Percentiles rank a stretch among this genome's conserved stretches.
Conservation (phyloP, 1,284 basidiomycete genomes). For the Inonotus hispidus region DNA sequence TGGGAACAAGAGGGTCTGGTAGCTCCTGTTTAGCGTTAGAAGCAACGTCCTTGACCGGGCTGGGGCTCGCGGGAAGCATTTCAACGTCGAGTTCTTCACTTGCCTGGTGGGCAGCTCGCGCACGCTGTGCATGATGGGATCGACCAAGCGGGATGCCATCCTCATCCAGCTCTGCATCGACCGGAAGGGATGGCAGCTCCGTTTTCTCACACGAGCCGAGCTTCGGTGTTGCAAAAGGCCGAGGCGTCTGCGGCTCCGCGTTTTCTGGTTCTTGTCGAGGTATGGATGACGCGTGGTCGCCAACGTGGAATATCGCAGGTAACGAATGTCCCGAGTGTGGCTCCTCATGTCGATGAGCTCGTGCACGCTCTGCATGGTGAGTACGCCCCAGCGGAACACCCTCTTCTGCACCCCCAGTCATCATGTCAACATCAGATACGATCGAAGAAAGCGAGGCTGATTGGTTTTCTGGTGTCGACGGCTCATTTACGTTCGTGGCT, state of each 20-base stretch:
- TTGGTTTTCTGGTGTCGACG: constrained; percentile 18
- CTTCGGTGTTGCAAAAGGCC: background rate
- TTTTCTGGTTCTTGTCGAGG: background rate
- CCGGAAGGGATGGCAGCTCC: constrained; percentile 9
- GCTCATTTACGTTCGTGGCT: constrained; percentile 15
- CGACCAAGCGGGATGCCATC: constrained; percentile 17
- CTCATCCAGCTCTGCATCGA: constrained; percentile 14
- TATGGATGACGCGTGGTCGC: constrained; percentile 4
- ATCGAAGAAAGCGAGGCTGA: constrained; percentile 28
- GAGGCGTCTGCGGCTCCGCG: constrained; percentile 2
- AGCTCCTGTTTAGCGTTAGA: constrained; percentile 8
- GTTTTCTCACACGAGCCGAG: background rate
- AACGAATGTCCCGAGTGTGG: background rate
- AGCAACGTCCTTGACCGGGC: constrained; percentile 40
- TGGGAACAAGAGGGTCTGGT: constrained; percentile 36
- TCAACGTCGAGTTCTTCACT: constrained; percentile 40
- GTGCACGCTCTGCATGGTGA: constrained; percentile 44
- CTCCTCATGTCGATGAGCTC: constrained; percentile 3
- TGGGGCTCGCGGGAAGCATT: constrained; percentile 58
- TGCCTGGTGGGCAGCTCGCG: constrained; percentile 30
- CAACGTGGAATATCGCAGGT: constrained; percentile 1
- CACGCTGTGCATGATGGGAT: constrained; percentile 34
- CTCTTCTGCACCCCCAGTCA: constrained; percentile 53
- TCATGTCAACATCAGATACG: constrained; percentile 31
- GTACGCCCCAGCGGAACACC: constrained; percentile 64